Percentiles rank a stretch among this genome's conserved stretches.
Evolutionary conservation across 352 stramenopile species (phyloP).

Genomic region (Thraustochytrium striatum): DNA sequence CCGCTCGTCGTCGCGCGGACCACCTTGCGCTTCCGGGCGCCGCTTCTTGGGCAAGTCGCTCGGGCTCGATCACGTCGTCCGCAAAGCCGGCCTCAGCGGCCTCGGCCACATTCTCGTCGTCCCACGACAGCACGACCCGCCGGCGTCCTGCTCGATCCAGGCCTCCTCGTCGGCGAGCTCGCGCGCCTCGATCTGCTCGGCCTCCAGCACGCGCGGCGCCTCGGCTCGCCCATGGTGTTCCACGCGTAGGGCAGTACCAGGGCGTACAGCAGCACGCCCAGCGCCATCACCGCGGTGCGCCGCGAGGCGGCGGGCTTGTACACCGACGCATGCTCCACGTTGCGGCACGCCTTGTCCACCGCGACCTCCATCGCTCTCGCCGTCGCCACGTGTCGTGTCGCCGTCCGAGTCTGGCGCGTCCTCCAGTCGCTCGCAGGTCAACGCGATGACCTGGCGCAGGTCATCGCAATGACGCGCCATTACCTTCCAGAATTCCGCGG

Average conservation of each 20-base stretch:
- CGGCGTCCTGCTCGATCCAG: not conserved
- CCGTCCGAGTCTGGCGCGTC: too few relatives aligned
- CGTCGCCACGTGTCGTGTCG: too few relatives aligned
- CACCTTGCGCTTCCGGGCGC: not conserved
- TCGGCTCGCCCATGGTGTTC: slow-evolving; percentile 39
- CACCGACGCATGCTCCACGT: slow-evolving; percentile 42
- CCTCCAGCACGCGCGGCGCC: slow-evolving; percentile 18
- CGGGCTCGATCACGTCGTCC: not conserved
- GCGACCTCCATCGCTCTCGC: slow-evolving; percentile 3
- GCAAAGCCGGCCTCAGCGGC: slow-evolving; percentile 20
- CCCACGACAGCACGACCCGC: slow-evolving; percentile 19
- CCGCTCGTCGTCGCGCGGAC: not conserved
- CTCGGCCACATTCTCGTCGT: slow-evolving; percentile 12
- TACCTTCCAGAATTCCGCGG: too few relatives aligned
- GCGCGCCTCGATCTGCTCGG: not conserved
- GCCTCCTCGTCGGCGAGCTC: slow-evolving; percentile 33
- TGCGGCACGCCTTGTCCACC: slow-evolving; percentile 6
- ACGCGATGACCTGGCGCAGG: too few relatives aligned
- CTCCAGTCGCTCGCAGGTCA: too few relatives aligned
- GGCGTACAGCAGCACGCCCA: slow-evolving; percentile 43
- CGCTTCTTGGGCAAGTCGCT: not conserved
- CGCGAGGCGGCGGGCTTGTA: not conserved
- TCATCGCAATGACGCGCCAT: too few relatives aligned
- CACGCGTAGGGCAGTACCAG: slow-evolving; percentile 40
- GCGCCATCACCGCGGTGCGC: not conserved